phyloP scores from a whole-genome alignment of 192 early-diverging fungal genomes.

The Coemansia sp. region DNA sequence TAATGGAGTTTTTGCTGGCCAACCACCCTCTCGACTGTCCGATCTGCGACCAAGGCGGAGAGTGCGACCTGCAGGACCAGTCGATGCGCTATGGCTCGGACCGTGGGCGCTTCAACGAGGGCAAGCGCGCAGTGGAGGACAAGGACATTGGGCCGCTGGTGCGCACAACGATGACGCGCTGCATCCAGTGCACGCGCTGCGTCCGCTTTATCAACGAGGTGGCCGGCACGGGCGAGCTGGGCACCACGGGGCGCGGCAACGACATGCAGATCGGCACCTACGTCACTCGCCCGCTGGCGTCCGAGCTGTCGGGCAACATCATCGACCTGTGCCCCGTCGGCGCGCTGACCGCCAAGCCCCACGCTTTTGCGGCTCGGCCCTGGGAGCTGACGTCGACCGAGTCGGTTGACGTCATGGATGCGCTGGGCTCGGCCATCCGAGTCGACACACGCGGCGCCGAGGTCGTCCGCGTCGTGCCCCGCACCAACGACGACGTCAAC shows the following conservation, averaged over 20 bases:
- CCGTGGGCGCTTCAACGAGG: constrained; percentile 87
- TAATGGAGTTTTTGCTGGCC: constrained; percentile 91
- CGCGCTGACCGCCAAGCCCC: constrained; percentile 95
- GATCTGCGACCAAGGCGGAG: constrained; percentile 98
- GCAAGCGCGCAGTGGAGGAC: constrained; percentile 96
- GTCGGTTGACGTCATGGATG: constrained; percentile 93
- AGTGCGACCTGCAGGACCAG: constrained; percentile 99
- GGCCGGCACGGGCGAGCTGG: constrained; percentile 92
- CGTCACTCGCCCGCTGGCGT: constrained; percentile 79
- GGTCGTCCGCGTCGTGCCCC: constrained; percentile 94
- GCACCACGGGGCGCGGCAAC: constrained; percentile 93
- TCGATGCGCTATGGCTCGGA: constrained; percentile 93
- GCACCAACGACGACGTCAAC: constrained; percentile 97
- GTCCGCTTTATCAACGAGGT: constrained; percentile 98
- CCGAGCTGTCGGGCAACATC: constrained; percentile 97
- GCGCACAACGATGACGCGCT: constrained; percentile 95
- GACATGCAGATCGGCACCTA: constrained; percentile 99
- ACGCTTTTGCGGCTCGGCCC: constrained; percentile 88
- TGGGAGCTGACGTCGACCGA: constrained; percentile 98
- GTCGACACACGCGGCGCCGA: constrained; percentile 94
- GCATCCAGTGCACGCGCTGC: constrained; percentile 99
- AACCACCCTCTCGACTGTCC: constrained; percentile 99
- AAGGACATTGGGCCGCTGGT: constrained; percentile 96
- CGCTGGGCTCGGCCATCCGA: constrained; percentile 93
- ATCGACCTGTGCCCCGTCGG: constrained; percentile 99